Evolutionary conservation across 208 protist species (phyloP), one percentile per base, ranked within the genome.

Genomic region (Trypanosoma caninum): DNA sequence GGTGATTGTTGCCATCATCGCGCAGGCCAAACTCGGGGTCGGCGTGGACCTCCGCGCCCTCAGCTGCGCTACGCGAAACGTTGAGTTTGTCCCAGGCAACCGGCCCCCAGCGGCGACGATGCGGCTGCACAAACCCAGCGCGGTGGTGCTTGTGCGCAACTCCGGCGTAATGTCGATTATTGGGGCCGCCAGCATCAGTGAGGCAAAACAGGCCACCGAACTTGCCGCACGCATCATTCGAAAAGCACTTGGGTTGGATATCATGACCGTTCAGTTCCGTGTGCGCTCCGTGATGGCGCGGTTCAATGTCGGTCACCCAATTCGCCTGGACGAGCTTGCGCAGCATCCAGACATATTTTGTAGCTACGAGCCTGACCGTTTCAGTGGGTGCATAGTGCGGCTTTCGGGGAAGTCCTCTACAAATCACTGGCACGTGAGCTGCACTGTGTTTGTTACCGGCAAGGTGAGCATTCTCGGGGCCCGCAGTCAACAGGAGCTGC

Each of bases 311-410:
- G 82, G 89, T 62, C 87, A 84, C 45, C 89, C 89, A 0, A 74
- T 95, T 11, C 82, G 84, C 0, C 62, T 95, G 9, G 76, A 92
- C 28, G 80, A 82, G 9, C 70, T 95, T 5, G 78, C 88, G 16
- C 65, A 69, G 25, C 77, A 91, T 57, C 65, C 69, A 20, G 52
- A 46, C 31, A 66, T 91, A 22, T 76, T 78, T 37, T 78, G 77
- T 53, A 89, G 75, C 69, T 95, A 89, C 64, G 89, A 95, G 56
- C 89, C 89, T 11, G 85, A 95, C 70, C 76, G 85, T 18, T 91
- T 91, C 55, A 84, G 76, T 65, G 89, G 78, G n/a, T 92, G 85
- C 44, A 67, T 85, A 8, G 48, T 95, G 16, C 78, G 81, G 20
- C 72, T 95, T 1, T 30, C 74, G 2, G 85, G 89, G 14, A 82